Base-by-base conservation (phyloP, 2,329 filamentous ascomycete species). In the Phaeophleospora eucalypticola region DNA sequence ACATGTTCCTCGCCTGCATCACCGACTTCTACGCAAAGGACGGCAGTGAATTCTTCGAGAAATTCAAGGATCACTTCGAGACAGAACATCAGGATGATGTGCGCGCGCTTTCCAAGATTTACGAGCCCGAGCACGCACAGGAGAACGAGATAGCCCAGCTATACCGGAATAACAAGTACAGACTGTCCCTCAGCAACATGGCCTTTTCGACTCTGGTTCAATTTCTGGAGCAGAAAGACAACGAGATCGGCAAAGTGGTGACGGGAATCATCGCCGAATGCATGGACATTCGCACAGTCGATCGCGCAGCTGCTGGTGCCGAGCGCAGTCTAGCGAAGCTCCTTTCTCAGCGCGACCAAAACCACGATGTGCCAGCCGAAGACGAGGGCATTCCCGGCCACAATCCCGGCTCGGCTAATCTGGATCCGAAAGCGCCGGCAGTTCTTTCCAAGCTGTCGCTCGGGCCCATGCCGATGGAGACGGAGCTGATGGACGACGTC, bases 81-180 rank as follows among this genome's bases (percentile, higher is more conserved):
- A 79, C 79, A 18, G 80, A 87, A 42, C 90, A 95, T 58, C 78
- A 77, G 10, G 87, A 95, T 54, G 89, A 96, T 58, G 69, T 98
- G 18, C 83, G 84, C 49, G 76, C 77, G 0, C 78, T 98, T n/a
- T 76, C 82, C 32, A 80, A 81, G 4, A 78, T 97, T 51, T 84
- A 80, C 4, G 72, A 93, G 0, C 83, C 89, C 0, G 80, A 87
- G 48, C 93, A 98, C 62, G 74, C 93, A 7, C 74, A 81, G 33
- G 83, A 88, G 48, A 94, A 93, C 62, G 67, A 79, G 1, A 79
- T 85, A n/a, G 84, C 87, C 4, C 87, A 86, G 65, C 73, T 93
- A 2, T 98, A 96, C 67, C 80, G 81, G 34, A 80, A 83, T 46
- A 91, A 90, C 73, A 93, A 89, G 66, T 98, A 97, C 65, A 82